Base-by-base conservation (phyloP, 495 filamentous ascomycete genomes). In the Penicillium argentinense region DNA sequence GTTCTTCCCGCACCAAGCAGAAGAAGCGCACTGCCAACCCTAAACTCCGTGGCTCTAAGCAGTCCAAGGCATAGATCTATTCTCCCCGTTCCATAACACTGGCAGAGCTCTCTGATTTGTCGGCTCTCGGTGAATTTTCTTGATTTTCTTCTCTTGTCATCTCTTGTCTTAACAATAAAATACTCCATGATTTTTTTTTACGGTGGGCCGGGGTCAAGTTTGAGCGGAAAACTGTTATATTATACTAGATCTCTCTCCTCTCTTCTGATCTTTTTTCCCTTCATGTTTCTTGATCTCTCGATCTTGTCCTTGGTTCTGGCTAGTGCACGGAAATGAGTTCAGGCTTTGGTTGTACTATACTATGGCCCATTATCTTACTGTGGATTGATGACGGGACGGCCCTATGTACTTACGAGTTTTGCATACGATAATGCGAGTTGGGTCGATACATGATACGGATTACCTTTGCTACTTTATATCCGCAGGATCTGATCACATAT, bases 11-110 rank as follows among this genome's bases (percentile, higher is more conserved):
- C 55, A 76, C 77, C 46, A 76, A 78, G 59, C 77, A 78, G 29
- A 74, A 78, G 44, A 93, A 95, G 77, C 79, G 80, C 42, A 68
- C 80, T 39, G 75, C 81, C 23, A 90, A 90, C 64, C 88, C 87
- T 13, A 91, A 89, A 72, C 78, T 86, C 24, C 67, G 72, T 19
- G 70, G 70, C 32, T 70, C 69, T 36, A 75, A 75, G 69, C 69
- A 73, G 57, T 62, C 70, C n/a, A 65, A 67, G 53, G 50, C 47
- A 37, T 59, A 59, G 47, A 47, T 33, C 9, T 4, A 11, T 14
- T 37, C 23, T 29, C 12, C 18, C 17, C n/a, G 18, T 36, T 21
- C 4, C 33, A 36, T n/a, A n/a, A n/a, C n/a, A n/a, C n/a, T n/a
- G n/a, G n/a, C n/a, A n/a, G n/a, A n/a, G n/a, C n/a, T n/a, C n/a